Conservation (phyloP, 225 moss, liverwort and hornwort species). For the Sphagnum tenellum region DNA sequence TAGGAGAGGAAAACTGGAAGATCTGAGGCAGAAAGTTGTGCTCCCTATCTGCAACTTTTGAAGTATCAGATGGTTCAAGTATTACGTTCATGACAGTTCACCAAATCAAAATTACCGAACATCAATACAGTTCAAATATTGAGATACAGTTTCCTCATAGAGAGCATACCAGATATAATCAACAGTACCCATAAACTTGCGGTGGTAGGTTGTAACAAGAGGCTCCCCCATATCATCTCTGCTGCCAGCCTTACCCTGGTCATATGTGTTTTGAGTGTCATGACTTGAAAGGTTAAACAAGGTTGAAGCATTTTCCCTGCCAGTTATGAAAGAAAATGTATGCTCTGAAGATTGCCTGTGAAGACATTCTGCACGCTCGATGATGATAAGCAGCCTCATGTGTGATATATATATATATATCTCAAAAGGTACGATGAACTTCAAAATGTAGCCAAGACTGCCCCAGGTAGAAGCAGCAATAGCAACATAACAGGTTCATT, state of each 20-base stretch:
- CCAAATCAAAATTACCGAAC: background rate
- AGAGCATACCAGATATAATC: constrained; percentile 82
- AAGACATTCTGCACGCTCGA: too few species aligned
- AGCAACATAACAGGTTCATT: too few species aligned
- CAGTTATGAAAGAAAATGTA: too few species aligned
- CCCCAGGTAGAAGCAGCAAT: too few species aligned
- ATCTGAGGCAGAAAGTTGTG: background rate
- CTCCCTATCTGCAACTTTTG: background rate
- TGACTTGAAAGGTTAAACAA: too few species aligned
- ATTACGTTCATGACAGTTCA: background rate
- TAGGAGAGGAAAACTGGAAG: too few species aligned
- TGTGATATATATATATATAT: too few species aligned
- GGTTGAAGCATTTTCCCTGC: too few species aligned
- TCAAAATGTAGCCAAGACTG: too few species aligned
- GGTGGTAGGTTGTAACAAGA: constrained; percentile 59
- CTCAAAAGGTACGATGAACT: too few species aligned
- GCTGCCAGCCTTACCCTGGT: constrained; percentile 68
- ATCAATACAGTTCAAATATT: background rate
- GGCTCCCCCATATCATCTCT: constrained; percentile 83
- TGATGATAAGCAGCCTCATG: too few species aligned
- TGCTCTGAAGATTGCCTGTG: too few species aligned
- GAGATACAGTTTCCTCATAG: background rate
- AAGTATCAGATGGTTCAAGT: background rate
- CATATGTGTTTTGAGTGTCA: background rate
- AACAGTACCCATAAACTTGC: constrained; percentile 88